Conservation (phyloP, 1,139 yeast species). For the Debaryomycetaceae sp. region DNA sequence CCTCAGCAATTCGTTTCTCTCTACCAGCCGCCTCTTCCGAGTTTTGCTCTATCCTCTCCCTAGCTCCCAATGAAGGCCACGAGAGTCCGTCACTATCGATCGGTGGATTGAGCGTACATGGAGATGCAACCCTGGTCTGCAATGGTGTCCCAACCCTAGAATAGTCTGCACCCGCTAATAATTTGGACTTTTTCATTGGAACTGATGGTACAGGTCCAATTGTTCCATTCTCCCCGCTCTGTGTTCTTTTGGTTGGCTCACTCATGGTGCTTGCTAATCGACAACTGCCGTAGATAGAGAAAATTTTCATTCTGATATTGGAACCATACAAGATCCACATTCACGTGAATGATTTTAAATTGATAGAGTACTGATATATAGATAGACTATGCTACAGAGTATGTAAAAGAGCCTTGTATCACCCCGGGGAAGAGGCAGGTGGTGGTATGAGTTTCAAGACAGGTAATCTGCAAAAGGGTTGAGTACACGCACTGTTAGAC, state of each 20-base stretch:
- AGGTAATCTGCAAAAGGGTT: conserved; percentile 61
- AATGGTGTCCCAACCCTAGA: conserved; percentile 40
- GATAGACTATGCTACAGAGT: not conserved
- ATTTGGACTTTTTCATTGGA: conserved; percentile 23
- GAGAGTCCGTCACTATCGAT: conserved; percentile 88
- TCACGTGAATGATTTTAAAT: not conserved
- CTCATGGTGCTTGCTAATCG: not conserved
- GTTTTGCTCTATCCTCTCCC: conserved; percentile 65
- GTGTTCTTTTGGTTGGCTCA: not conserved
- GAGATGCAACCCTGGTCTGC: conserved; percentile 77
- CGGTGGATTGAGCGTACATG: conserved; percentile 79
- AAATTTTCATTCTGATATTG: not conserved
- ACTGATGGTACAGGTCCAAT: conserved; percentile 19
- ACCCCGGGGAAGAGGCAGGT: not conserved
- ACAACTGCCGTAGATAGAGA: not conserved
- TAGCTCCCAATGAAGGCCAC: conserved; percentile 92
- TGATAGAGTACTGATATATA: not conserved
- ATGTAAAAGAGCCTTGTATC: not conserved
- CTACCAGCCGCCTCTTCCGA: conserved; percentile 59
- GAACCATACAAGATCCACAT: not conserved
- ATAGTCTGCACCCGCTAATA: conserved; percentile 11
- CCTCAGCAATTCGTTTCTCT: conserved; percentile 74
- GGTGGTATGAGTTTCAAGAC: not conserved
- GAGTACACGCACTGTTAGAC: conserved; percentile 88
- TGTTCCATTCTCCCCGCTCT: conserved; percentile 14